These are phyloP conservation scores for Cladophialophora exuberans DNA, from an alignment of 2,329 filamentous ascomycete genomes.

Conservation along the genomic window DNA sequence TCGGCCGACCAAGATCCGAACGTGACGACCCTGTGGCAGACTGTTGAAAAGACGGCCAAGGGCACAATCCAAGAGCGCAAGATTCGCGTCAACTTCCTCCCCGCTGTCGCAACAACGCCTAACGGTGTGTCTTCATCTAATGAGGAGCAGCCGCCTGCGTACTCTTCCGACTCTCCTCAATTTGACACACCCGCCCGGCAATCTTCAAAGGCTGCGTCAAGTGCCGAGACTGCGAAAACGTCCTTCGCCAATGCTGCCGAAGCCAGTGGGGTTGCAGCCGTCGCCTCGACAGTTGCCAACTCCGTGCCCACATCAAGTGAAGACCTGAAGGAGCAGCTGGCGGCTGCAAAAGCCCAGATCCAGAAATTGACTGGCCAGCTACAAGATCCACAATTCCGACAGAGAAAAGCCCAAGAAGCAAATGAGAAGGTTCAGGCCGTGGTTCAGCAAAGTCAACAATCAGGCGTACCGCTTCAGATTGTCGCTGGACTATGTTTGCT, in stretches of 20 bases:
- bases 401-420: slow-evolving; percentile 69
- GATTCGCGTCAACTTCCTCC: slow-evolving; percentile 86
- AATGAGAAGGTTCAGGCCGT: slow-evolving; percentile 58
- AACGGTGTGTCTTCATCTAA: slow-evolving; percentile 39
- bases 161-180: slow-evolving; percentile 60
- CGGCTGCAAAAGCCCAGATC: slow-evolving; percentile 75
- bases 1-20: slow-evolving; percentile 80
- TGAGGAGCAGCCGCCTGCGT: slow-evolving; percentile 55
- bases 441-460: slow-evolving; percentile 58
- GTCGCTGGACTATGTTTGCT: slow-evolving; percentile 82
- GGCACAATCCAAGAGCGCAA: slow-evolving; percentile 85
- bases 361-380: slow-evolving; percentile 66
- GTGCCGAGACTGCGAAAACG: slow-evolving; percentile 32
- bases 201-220: slow-evolving; percentile 34
- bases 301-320: slow-evolving; percentile 55
- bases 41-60: slow-evolving; percentile 75
- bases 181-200: slow-evolving; percentile 50
- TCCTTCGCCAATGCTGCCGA: slow-evolving; percentile 32
- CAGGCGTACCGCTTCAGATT: slow-evolving; percentile 75
- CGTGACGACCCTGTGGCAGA: slow-evolving; percentile 80
- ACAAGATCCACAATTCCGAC: slow-evolving; percentile 71
- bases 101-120: slow-evolving; percentile 56
- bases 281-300: slow-evolving; percentile 55
- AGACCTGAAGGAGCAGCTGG: slow-evolving; percentile 73
- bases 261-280: slow-evolving; percentile 45